These are phyloP conservation scores for Schwanniomyces vanrijiae DNA, from an alignment of 805 yeast species.

Conservation along the genomic window DNA sequence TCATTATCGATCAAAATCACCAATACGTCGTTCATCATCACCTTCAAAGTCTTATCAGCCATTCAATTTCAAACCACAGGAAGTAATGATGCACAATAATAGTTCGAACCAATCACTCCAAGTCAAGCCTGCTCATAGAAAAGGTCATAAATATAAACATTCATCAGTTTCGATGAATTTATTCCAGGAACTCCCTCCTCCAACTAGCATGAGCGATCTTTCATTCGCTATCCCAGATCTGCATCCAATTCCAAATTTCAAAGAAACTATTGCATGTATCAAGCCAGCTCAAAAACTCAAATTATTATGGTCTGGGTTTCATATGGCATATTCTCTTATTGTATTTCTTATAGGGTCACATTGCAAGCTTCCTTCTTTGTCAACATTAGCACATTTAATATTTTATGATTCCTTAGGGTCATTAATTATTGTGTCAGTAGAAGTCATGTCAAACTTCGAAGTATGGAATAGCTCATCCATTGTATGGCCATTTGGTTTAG, in stretches of 20 bases:
- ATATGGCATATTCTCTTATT: slow-evolving; percentile 51
- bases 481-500: slow-evolving; percentile 88
- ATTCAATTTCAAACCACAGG: slow-evolving; percentile 65
- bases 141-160: slow-evolving; percentile 94
- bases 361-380: slow-evolving; percentile 57
- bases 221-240: slow-evolving; percentile 61
- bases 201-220: slow-evolving; percentile 42
- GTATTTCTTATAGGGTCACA: slow-evolving; percentile 62
- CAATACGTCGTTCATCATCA: slow-evolving; percentile 13
- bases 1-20: slow-evolving; percentile 30
- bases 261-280: slow-evolving; percentile 64
- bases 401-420: slow-evolving; percentile 86
- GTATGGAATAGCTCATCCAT: slow-evolving; percentile 85
- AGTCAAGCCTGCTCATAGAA: slow-evolving; percentile 66
- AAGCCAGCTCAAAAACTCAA: slow-evolving; percentile 56
- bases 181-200: slow-evolving; percentile 84
- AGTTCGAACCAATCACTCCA: slow-evolving; percentile 22
- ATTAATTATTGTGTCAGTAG: slow-evolving; percentile 65
- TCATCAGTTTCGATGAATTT: slow-evolving; percentile 95
- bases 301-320: slow-evolving; percentile 58
- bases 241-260: slow-evolving; percentile 69
- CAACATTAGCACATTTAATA: slow-evolving; percentile 82
- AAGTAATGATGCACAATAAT: slow-evolving; percentile 30
- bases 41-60: slow-evolving; percentile 42
- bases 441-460: slow-evolving; percentile 84